phyloP scores from a whole-genome alignment of 192 early-diverging fungal genomes.

The Paraglomus brasilianum region DNA sequence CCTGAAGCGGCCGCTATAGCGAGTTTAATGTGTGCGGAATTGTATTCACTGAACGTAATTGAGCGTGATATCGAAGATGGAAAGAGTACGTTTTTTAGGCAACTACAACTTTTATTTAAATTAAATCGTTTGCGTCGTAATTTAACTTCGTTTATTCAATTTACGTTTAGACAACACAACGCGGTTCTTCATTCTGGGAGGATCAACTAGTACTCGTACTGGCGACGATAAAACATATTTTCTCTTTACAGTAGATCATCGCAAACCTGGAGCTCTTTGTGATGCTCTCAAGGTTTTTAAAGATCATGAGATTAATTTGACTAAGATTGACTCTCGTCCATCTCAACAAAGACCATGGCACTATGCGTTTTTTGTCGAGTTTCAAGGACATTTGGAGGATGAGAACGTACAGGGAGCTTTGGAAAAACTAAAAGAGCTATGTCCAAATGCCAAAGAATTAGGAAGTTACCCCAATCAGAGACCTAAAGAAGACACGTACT shows the following conservation, averaged over 20 bases:
- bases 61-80: constrained; percentile 76
- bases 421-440: constrained; percentile 65
- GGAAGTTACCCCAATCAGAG: constrained; percentile 62
- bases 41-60: constrained; percentile 79
- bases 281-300: constrained; percentile 84
- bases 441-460: constrained; percentile 73
- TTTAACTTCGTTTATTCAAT: neutral
- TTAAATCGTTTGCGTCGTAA: neutral
- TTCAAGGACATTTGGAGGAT: constrained; percentile 77
- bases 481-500: no score
- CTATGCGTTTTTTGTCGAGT: constrained; percentile 94
- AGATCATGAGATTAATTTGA: constrained; percentile 76
- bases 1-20: constrained; percentile 79
- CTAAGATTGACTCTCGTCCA: constrained; percentile 90
- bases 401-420: constrained; percentile 64
- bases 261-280: constrained; percentile 82
- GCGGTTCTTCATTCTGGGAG: constrained; percentile 87
- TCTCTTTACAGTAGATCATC: constrained; percentile 90
- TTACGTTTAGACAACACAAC: constrained; percentile 75
- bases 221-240: constrained; percentile 76
- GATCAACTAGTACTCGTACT: constrained; percentile 63
- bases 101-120: neutral
- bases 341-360: constrained; percentile 80
- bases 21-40: constrained; percentile 69
- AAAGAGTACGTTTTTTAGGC: constrained; percentile 46